A percentile compares a stretch with the other conserved stretches of the same genome.
phyloP scores from a whole-genome alignment of 495 filamentous ascomycete genomes.

The Neurospora sp. region DNA sequence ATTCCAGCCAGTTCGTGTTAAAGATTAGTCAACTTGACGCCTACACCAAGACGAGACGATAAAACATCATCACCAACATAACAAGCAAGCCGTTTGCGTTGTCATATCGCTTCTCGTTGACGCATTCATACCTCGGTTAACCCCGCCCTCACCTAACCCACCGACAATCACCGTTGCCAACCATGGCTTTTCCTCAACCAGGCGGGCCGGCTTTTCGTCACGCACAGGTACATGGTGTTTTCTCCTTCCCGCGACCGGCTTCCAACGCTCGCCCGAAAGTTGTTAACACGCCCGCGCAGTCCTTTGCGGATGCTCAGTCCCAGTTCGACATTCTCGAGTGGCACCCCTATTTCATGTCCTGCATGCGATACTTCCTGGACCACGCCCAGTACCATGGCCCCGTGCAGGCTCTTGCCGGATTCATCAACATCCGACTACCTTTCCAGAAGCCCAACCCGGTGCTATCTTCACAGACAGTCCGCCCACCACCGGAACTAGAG shows the following conservation, averaged over 20 bases:
- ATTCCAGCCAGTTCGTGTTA: no score
- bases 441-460: constrained; percentile 45
- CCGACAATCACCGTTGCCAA: neutral
- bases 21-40: neutral
- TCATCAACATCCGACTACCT: constrained; percentile 75
- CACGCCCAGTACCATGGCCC: constrained; percentile 75
- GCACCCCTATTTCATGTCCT: constrained; percentile 87
- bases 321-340: constrained; percentile 83
- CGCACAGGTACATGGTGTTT: constrained; percentile 19
- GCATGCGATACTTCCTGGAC: constrained; percentile 87
- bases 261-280: neutral
- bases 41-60: neutral
- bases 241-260: neutral
- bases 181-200: constrained; percentile 17
- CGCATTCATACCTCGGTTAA: neutral
- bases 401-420: constrained; percentile 83
- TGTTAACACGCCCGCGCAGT: constrained; percentile 8
- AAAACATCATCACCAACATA: neutral
- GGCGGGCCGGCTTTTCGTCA: constrained; percentile 15
- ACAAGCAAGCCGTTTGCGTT: neutral
- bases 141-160: neutral
- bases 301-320: constrained; percentile 40
- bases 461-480: constrained; percentile 20
- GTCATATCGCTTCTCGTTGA: neutral
- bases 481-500: constrained; percentile 9